Base-by-base conservation (phyloP, 1,284 basidiomycete species). In the Inonotus obliquus region DNA sequence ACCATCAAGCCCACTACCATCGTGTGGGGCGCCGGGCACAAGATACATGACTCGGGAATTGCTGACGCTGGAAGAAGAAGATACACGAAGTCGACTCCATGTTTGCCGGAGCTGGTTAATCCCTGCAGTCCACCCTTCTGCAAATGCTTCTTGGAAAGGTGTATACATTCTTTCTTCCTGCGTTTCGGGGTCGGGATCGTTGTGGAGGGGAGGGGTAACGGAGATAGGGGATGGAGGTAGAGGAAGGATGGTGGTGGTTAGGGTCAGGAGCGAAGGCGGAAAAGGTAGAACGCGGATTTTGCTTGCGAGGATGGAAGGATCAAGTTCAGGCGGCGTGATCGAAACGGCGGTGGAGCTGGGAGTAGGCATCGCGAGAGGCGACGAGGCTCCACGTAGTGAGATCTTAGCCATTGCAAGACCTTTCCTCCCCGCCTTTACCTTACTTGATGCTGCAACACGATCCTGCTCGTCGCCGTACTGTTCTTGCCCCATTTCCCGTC, bases 51-150 rank as follows among this genome's bases (percentile, higher is more conserved):
- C 69, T 32, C 73, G 74, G 25, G 77, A 67, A 13, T 67, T 71
- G 7, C 41, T 17, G 17, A 14, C 41, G 41, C 17, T n/a, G 17
- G 41, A 44, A 32, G 32, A 32, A 68, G 78, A 79, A 29, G 79
- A 84, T 59, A 75, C 73, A 58, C 75, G 72, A 54, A 83, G 63
- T 53, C 82, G 73, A 7, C 67, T 66, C 38, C 79, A 76, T 11
- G 75, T 76, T 5, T 75, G 74, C 21, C 69, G 69, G 25, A 86
- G 73, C 54, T 78, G 77, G 23, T 72, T 69, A 54, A 86, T 68
- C 9, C 85, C 86, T 63, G 82, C 78, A 2, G 70, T 70, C 86
- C 86, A 89, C 9, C 86, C 87, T 37, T 71, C 74, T 68, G 77
- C 76, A 66, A 88, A 90, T 65, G 81, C 78, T 14, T 62, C 29